Conservation (phyloP, 306 rosid genomes). For the Casuarina cunninghamiana region DNA sequence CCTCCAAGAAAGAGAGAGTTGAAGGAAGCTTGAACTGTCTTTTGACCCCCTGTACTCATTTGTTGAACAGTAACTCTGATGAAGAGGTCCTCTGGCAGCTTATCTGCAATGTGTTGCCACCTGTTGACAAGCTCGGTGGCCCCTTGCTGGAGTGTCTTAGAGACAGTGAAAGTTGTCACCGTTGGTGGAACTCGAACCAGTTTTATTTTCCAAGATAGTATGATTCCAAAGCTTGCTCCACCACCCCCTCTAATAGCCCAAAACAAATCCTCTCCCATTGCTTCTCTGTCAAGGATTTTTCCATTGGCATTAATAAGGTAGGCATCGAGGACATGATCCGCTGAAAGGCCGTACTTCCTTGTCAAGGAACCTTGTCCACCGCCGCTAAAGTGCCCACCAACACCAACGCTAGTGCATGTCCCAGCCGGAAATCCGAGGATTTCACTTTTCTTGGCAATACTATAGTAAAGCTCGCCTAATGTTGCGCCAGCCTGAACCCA, state of each 20-base stretch:
- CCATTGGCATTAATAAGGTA: conserved; percentile 40
- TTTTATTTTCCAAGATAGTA: conserved; percentile 48
- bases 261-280: conserved; percentile 57
- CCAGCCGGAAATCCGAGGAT: conserved; percentile 65
- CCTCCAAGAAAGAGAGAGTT: conserved; percentile 49
- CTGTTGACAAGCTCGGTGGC: conserved; percentile 29
- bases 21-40: conserved; percentile 25
- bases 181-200: conserved; percentile 37
- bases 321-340: conserved; percentile 53
- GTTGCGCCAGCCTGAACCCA: conserved; percentile 75
- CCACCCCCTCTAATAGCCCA: conserved; percentile 74
- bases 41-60: conserved; percentile 19
- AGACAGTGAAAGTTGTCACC: conserved; percentile 35
- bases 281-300: conserved; percentile 26
- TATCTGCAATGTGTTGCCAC: conserved; percentile 42
- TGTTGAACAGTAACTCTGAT: conserved; percentile 45
- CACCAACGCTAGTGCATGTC: conserved; percentile 45
- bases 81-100: conserved; percentile 52
- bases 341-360: conserved; percentile 52
- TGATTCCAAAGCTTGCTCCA: conserved; percentile 58
- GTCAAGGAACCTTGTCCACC: conserved; percentile 48
- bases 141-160: conserved; percentile 26
- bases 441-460: conserved; percentile 42
- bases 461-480: conserved; percentile 56
- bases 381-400: conserved; percentile 67